A percentile compares a stretch with the other conserved stretches of the same genome.
Evolutionary conservation across 2,329 filamentous ascomycete genomes (phyloP).

Genomic region (Neonectria coccinea): DNA sequence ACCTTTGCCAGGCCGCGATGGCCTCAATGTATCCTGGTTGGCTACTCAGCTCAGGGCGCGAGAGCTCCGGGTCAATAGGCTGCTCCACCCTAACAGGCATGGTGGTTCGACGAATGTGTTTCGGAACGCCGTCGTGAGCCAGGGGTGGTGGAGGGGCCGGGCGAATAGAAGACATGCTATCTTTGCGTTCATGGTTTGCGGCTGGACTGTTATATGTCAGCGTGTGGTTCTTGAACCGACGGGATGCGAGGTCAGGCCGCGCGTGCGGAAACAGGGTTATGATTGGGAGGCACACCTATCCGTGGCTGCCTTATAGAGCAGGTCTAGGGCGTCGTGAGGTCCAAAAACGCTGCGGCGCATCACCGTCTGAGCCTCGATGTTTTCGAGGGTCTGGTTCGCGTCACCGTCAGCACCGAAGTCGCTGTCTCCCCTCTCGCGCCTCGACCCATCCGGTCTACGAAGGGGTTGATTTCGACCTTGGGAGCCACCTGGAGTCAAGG

Average conservation of each 20-base stretch:
- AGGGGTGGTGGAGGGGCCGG: conserved; percentile 32
- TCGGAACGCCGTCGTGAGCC: conserved; percentile 38
- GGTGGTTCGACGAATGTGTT: conserved; percentile 30
- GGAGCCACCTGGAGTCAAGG: conserved; percentile 73
- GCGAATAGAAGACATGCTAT: conserved; percentile 34
- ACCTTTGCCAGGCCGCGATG: conserved; percentile 87
- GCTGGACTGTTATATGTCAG: conserved; percentile 39
- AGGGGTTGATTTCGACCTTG: conserved; percentile 75
- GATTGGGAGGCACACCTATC: conserved; percentile 61
- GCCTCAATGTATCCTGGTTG: conserved; percentile 75
- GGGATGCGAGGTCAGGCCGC: conserved; percentile 3
- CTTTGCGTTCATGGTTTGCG: conserved; percentile 41
- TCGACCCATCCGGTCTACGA: conserved; percentile 66
- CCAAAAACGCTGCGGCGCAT: conserved; percentile 84
- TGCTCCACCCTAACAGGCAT: conserved; percentile 48
- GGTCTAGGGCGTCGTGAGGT: conserved; percentile 90
- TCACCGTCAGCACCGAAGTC: conserved; percentile 62
- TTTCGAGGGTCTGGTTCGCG: conserved; percentile 71
- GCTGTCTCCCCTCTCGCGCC: conserved; percentile 46
- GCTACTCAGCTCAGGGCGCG: conserved; percentile 57
- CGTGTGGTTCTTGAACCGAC: conserved; percentile 5
- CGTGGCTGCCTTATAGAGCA: conserved; percentile 88
- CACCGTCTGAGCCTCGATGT: conserved; percentile 72
- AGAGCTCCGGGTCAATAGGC: conserved; percentile 60
- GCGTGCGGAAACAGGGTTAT: conserved; percentile 1